Evolutionary conservation across 495 filamentous ascomycete species (phyloP).

Genomic region (Neurospora sp.): DNA sequence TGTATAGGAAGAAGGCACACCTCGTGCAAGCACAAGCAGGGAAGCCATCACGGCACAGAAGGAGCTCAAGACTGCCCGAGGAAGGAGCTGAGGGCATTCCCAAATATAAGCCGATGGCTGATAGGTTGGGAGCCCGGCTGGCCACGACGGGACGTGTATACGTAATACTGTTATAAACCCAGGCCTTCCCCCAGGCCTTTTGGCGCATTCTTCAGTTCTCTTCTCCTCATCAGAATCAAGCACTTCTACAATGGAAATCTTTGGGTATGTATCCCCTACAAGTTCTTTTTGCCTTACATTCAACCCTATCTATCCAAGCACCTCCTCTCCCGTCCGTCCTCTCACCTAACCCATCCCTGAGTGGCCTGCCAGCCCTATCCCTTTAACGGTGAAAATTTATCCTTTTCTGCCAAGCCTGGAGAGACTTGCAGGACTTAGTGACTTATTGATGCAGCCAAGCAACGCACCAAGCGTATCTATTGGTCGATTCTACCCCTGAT

Average conservation of each 20-base stretch:
- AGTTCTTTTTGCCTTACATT: not conserved
- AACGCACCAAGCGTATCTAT: too few relatives aligned
- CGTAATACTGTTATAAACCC: not conserved
- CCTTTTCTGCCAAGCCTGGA: too few relatives aligned
- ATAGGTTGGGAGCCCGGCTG: not conserved
- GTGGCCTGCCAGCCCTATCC: not conserved
- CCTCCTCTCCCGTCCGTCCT: not conserved
- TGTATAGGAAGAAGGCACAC: not conserved
- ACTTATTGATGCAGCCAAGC: too few relatives aligned
- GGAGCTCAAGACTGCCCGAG: not conserved
- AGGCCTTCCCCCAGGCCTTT: not conserved
- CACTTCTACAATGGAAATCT: not conserved
- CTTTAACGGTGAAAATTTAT: too few relatives aligned
- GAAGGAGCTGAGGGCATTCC: not conserved
- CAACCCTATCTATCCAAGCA: not conserved
- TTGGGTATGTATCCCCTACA: not conserved
- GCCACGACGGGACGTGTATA: not conserved
- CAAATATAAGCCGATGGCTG: not conserved
- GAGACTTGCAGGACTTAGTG: too few relatives aligned
- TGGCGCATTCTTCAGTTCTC: not conserved
- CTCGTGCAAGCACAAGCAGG: not conserved
- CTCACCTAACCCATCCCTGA: not conserved
- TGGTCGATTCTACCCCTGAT: too few relatives aligned
- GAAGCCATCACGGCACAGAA: not conserved
- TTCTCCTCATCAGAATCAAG: not conserved